Evolutionary conservation across 257 asterid genomes (phyloP).

Genomic region (Plectranthus barbatus): DNA sequence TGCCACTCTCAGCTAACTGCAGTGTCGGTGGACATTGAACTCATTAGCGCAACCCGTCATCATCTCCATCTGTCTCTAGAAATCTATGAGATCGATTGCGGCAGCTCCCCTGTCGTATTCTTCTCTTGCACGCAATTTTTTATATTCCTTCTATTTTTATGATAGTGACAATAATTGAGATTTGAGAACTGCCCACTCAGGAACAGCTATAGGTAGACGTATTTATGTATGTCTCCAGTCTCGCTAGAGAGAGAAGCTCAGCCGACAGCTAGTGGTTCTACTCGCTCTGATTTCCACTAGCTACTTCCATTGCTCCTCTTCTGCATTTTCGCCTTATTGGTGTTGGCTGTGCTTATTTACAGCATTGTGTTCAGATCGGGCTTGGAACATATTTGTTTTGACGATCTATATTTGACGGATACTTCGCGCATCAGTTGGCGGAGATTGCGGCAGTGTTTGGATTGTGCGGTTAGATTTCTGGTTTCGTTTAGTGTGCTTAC

Average conservation of each 20-base stretch:
- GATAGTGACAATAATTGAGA: constrained; percentile 3
- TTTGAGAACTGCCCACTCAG: constrained; percentile 19
- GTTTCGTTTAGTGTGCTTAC: background rate
- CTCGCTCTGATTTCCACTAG: constrained; percentile 8
- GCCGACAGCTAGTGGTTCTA: constrained; percentile 22
- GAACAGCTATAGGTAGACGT: constrained; percentile 28
- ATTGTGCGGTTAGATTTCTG: constrained; percentile 32
- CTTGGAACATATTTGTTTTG: constrained; percentile 8
- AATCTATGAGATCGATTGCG: background rate
- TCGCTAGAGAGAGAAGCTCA: constrained; percentile 3
- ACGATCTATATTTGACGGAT: background rate
- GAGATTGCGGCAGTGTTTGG: constrained; percentile 6
- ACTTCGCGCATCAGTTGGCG: background rate
- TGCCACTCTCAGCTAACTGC: constrained; percentile 2
- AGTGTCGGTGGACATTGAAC: constrained; percentile 34
- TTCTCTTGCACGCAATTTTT: constrained; percentile 33
- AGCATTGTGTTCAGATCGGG: constrained; percentile 17
- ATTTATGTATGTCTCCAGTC: constrained; percentile 2
- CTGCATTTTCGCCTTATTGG: constrained; percentile 16
- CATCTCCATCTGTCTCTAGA: constrained; percentile 16
- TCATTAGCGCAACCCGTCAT: background rate
- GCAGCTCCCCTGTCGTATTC: constrained; percentile 52
- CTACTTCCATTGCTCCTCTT: background rate
- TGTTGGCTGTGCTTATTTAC: constrained; percentile 7
- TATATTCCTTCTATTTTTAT: background rate